Evolutionary conservation across 1,284 basidiomycete genomes (phyloP).

Genomic region (Xerocomus minutiporus): DNA sequence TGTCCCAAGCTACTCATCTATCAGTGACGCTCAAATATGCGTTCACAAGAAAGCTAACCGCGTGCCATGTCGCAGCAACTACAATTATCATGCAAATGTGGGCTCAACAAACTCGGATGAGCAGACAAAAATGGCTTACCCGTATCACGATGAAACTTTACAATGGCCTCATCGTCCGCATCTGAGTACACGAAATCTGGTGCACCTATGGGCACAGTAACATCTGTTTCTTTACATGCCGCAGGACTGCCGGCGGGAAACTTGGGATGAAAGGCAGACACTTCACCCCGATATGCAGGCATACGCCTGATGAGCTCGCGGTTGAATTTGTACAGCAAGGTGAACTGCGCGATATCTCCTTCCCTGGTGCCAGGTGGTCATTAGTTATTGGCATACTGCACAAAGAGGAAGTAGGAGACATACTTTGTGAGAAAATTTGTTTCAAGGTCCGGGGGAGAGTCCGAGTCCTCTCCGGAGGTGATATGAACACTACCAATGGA

Average conservation of each 20-base stretch:
- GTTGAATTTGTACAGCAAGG: conserved; percentile 15
- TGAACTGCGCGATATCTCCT: conserved; percentile 12
- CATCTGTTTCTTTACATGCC: conserved; percentile 27
- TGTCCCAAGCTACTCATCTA: conserved; percentile 24
- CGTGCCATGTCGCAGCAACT: conserved; percentile 54
- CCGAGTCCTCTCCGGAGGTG: conserved; percentile 21
- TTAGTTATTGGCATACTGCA: neutral
- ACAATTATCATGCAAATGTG: neutral
- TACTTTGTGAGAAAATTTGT: conserved; percentile 13
- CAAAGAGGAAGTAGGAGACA: neutral
- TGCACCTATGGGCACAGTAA: conserved; percentile 39
- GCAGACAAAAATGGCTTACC: conserved; percentile 19
- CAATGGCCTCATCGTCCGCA: conserved; percentile 54
- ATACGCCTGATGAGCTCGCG: conserved; percentile 41
- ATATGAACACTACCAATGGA: conserved; percentile 30
- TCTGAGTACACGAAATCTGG: conserved; percentile 50
- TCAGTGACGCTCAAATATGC: neutral
- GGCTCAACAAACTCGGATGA: neutral
- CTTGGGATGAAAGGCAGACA: conserved; percentile 40
- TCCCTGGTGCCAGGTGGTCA: conserved; percentile 1
- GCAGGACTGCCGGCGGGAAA: conserved; percentile 49
- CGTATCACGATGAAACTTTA: conserved; percentile 37
- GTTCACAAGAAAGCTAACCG: conserved; percentile 35
- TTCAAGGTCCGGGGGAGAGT: conserved; percentile 23
- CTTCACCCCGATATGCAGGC: conserved; percentile 53